These are phyloP conservation scores for Leccinum subspadiceum DNA, from an alignment of 1,284 basidiomycete species.

Conservation along the genomic window DNA sequence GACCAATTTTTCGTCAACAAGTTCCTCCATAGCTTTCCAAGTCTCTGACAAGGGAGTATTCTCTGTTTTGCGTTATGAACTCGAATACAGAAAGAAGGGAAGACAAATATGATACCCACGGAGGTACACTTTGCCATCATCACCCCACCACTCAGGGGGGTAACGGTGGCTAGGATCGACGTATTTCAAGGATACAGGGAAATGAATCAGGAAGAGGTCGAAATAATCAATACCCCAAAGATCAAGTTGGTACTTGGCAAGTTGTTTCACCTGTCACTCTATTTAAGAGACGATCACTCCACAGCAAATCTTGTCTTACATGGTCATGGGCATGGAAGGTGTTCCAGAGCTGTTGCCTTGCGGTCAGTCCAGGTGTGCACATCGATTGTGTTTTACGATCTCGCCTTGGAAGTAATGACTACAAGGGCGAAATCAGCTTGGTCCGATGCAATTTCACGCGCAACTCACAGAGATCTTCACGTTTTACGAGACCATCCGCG, in stretches of 20 bases:
- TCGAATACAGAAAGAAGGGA: not conserved
- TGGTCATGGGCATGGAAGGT: constrained; percentile 74
- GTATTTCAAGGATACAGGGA: constrained; percentile 75
- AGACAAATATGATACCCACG: constrained; percentile 37
- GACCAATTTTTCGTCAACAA: constrained; percentile 65
- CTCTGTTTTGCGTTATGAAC: constrained; percentile 35
- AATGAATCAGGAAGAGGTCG: constrained; percentile 76
- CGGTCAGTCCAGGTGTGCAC: constrained; percentile 2
- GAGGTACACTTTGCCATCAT: constrained; percentile 60
- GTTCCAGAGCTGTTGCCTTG: constrained; percentile 66
- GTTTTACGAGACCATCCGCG: constrained; percentile 67
- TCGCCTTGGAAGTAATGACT: constrained; percentile 71
- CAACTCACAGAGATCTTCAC: constrained; percentile 73
- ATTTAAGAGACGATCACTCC: constrained; percentile 3
- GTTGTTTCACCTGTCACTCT: constrained; percentile 44
- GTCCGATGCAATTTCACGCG: constrained; percentile 1
- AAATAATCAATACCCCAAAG: constrained; percentile 82
- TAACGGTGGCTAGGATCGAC: constrained; percentile 74
- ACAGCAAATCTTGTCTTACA: constrained; percentile 38
- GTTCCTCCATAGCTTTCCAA: constrained; percentile 72
- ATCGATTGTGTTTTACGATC: constrained; percentile 5
- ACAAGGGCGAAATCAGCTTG: constrained; percentile 5
- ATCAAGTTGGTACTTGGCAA: constrained; percentile 61
- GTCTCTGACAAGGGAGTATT: constrained; percentile 74
- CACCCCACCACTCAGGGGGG: constrained; percentile 76